phyloP scores from a whole-genome alignment of 805 yeast genomes.

The Kazachstania psychrophila region DNA sequence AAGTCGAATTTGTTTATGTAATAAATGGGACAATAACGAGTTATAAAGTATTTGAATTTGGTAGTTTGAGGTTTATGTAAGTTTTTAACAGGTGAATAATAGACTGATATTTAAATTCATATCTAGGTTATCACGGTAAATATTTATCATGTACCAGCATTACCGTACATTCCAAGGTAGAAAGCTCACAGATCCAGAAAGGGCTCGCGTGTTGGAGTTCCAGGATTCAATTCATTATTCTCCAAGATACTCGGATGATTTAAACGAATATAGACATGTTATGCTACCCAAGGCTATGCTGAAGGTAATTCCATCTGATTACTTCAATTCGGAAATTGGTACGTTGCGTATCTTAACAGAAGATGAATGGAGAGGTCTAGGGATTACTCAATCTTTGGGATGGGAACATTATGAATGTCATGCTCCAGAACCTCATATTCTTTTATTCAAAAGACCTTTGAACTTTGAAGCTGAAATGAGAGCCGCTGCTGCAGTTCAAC shows the following conservation, averaged over 20 bases:
- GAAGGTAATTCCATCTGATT: slow-evolving; percentile 87
- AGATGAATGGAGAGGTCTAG: slow-evolving; percentile 98
- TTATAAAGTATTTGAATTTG: too few relatives aligned
- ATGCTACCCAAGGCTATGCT: slow-evolving; percentile 94
- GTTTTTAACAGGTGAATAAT: not conserved
- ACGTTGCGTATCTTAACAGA: slow-evolving; percentile 83
- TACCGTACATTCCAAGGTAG: slow-evolving; percentile 38
- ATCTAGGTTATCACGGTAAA: not conserved
- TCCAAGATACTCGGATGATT: slow-evolving; percentile 83
- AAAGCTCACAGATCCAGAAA: slow-evolving; percentile 70
- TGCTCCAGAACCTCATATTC: slow-evolving; percentile 96
- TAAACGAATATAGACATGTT: slow-evolving; percentile 90
- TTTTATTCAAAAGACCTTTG: slow-evolving; percentile 70
- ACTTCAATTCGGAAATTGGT: slow-evolving; percentile 87
- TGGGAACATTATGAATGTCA: slow-evolving; percentile 98
- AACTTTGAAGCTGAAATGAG: slow-evolving; percentile 39
- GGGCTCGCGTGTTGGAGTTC: slow-evolving; percentile 80
- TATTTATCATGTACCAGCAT: slow-evolving; percentile 22
- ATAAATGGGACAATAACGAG: too few relatives aligned
- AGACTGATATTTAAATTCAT: too few relatives aligned
- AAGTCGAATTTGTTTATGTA: too few relatives aligned
- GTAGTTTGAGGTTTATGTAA: too few relatives aligned
- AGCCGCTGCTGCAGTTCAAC: slow-evolving; percentile 25
- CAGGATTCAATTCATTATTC: slow-evolving; percentile 93
- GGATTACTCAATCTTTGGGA: slow-evolving; percentile 93